Evolutionary conservation across 176 grass and related monocot species (phyloP).

Genomic region (Thinopyrum elongatum): DNA sequence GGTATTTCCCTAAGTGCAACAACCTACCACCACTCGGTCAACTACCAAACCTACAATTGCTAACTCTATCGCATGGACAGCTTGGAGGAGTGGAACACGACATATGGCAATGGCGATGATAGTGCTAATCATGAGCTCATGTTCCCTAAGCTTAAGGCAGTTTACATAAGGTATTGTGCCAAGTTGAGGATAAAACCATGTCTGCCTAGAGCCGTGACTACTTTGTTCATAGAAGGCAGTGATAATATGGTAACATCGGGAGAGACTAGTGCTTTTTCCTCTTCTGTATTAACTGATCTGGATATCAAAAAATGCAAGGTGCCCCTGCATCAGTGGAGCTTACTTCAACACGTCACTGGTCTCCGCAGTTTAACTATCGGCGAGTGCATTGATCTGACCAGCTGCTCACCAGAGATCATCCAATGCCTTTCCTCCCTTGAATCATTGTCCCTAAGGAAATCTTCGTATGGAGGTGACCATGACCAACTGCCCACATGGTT

Average conservation of each 20-base stretch:
- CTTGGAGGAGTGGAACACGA: conserved; percentile 6
- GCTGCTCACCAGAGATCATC: not conserved
- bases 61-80: not conserved
- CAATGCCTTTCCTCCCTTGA: not conserved
- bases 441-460: not conserved
- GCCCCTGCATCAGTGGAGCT: too few species aligned
- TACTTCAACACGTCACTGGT: too few species aligned
- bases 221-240: not conserved
- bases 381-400: not conserved
- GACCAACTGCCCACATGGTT: not conserved
- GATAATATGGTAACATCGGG: not conserved
- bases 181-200: not conserved
- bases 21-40: not conserved
- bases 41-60: not conserved
- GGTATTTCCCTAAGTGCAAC: too few species aligned
- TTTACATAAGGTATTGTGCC: not conserved
- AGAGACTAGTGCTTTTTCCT: not conserved
- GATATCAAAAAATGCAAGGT: too few species aligned
- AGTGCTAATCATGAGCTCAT: not conserved
- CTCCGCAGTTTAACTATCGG: too few species aligned
- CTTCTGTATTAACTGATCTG: not conserved
- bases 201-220: not conserved
- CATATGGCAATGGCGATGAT: not conserved
- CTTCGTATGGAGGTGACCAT: too few species aligned
- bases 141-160: too few species aligned